phyloP scores from a whole-genome alignment of 2,329 filamentous ascomycete species.

The Fusarium zealandicum region DNA sequence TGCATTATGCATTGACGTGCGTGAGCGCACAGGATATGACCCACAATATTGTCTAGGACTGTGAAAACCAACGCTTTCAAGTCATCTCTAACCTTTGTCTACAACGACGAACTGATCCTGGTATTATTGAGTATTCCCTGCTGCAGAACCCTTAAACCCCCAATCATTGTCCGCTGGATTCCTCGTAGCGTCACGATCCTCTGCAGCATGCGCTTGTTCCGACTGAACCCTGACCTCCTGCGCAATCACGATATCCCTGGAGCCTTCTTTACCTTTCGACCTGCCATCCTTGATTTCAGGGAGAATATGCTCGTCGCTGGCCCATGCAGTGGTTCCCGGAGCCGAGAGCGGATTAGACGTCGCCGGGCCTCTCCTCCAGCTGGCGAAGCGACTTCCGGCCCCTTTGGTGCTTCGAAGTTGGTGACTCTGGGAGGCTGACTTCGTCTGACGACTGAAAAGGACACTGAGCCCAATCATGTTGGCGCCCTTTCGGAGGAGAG shows the following conservation, averaged over 20 bases:
- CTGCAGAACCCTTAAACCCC: constrained; percentile 22
- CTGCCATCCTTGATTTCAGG: constrained; percentile 13
- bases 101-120: not conserved
- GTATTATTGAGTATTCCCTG: constrained; percentile 3
- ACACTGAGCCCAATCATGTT: constrained; percentile 32
- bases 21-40: no score
- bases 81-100: no score
- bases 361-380: constrained; percentile 5
- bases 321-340: constrained; percentile 30
- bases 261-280: not conserved
- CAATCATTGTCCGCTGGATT: constrained; percentile 24
- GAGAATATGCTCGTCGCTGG: constrained; percentile 34
- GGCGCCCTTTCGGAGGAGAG: constrained; percentile 30
- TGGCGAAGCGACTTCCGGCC: constrained; percentile 26
- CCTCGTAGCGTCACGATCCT: not conserved
- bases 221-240: constrained; percentile 34
- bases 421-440: constrained; percentile 30
- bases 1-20: no score
- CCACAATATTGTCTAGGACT: no score
- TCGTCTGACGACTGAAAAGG: constrained; percentile 24
- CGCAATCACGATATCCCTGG: constrained; percentile 27
- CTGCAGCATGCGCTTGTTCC: constrained; percentile 5
- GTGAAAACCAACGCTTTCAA: no score
- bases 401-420: constrained; percentile 29
- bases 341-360: constrained; percentile 16